These are phyloP conservation scores for Sorghum bicolor DNA, from an alignment of 176 grass and related monocot genomes.

Conservation along the genomic window Sorghum_bicolor_NCBIv3 NC_012875.2:55731001-55731500, in stretches of 20 bases:
- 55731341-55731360: background rate
- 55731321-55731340: background rate
- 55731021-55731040: too few relatives aligned
- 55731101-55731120: background rate
- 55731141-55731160: background rate
- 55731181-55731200: background rate
- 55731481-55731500: background rate
- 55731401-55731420: background rate
- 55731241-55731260: background rate
- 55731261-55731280: background rate
- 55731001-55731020: too few relatives aligned
- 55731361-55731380: background rate
- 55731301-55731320: background rate
- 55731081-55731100: background rate
- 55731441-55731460: constrained; percentile 9
- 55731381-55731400: background rate
- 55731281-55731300: background rate
- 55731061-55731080: background rate
- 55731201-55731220: constrained; percentile 8
- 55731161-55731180: background rate
- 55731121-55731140: background rate
- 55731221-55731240: background rate
- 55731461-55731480: constrained; percentile 19
- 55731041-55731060: too few relatives aligned
- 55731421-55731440: constrained; percentile 32